phyloP scores from a whole-genome alignment of 2,329 filamentous ascomycete genomes.

The Tolypocladium endophyticum region DNA sequence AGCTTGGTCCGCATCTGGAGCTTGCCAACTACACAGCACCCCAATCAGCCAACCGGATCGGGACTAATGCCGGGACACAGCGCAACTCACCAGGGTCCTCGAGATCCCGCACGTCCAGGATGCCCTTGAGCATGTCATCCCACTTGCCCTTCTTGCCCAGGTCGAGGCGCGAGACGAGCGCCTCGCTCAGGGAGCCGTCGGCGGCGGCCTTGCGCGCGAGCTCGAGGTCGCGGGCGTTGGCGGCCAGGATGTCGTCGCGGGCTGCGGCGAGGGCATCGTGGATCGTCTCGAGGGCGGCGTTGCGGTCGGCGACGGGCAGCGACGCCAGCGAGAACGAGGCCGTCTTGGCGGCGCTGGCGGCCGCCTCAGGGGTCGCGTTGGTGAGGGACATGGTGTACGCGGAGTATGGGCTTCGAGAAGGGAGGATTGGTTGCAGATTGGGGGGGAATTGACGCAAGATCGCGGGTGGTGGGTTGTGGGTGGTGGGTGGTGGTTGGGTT shows the following conservation, averaged over 20 bases:
- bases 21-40: conserved; percentile 54
- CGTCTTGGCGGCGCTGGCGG: conserved; percentile 65
- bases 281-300: conserved; percentile 75
- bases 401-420: conserved; percentile 2
- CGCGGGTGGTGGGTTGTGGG: not conserved
- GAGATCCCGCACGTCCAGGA: conserved; percentile 74
- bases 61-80: not conserved
- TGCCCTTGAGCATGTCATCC: conserved; percentile 95
- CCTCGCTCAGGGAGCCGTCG: conserved; percentile 66
- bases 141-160: conserved; percentile 81
- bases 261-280: conserved; percentile 63
- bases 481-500: not conserved
- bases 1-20: conserved; percentile 74
- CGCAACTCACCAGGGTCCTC: conserved; percentile 63
- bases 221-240: conserved; percentile 76
- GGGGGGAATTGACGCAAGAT: not conserved
- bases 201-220: conserved; percentile 63
- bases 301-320: conserved; percentile 64
- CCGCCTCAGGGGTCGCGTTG: conserved; percentile 67
- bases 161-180: conserved; percentile 80
- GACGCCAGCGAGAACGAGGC: conserved; percentile 78
- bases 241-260: conserved; percentile 68
- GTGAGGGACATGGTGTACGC: conserved; percentile 83
- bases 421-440: not conserved
- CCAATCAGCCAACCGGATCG: not conserved